Percentiles rank a stretch among this genome's conserved stretches.
Conservation (phyloP, 192 early-diverging fungal species). For the Linnemannia exigua region DNA sequence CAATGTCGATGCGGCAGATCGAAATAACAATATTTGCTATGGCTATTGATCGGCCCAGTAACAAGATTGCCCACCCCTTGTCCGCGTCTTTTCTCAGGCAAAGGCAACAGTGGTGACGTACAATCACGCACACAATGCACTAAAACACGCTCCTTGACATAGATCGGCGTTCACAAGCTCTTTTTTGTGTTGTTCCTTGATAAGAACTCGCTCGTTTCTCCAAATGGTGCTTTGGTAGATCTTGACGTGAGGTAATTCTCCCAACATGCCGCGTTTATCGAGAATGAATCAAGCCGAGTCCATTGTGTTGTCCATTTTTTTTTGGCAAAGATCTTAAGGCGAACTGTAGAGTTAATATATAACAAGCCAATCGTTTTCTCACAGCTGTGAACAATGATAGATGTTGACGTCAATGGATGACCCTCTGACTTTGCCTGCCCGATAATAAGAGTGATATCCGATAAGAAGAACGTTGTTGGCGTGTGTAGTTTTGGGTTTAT, state of each 20-base stretch:
- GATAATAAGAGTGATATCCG: too few species aligned
- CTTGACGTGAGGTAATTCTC: background rate
- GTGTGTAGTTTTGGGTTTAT: background rate
- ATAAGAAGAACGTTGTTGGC: background rate
- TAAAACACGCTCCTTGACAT: background rate
- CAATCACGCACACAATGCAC: background rate
- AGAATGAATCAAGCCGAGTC: background rate
- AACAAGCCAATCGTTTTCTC: background rate
- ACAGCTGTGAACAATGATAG: background rate
- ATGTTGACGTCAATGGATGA: background rate
- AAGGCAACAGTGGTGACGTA: conserved; percentile 6
- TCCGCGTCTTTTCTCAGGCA: background rate
- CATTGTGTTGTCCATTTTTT: background rate
- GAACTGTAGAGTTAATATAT: background rate
- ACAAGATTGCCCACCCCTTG: background rate
- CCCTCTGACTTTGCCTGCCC: background rate
- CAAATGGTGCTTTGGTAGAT: background rate
- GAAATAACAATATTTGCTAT: background rate
- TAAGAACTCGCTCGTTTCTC: background rate
- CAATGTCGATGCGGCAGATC: background rate
- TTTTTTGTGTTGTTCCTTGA: background rate
- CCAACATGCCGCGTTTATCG: background rate
- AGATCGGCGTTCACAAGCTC: background rate
- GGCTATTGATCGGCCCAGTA: background rate
- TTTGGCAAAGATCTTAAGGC: background rate